These are phyloP conservation scores for Stemphylium vesicarium DNA, from an alignment of 2,329 filamentous ascomycete genomes.

Conservation along the genomic window DNA sequence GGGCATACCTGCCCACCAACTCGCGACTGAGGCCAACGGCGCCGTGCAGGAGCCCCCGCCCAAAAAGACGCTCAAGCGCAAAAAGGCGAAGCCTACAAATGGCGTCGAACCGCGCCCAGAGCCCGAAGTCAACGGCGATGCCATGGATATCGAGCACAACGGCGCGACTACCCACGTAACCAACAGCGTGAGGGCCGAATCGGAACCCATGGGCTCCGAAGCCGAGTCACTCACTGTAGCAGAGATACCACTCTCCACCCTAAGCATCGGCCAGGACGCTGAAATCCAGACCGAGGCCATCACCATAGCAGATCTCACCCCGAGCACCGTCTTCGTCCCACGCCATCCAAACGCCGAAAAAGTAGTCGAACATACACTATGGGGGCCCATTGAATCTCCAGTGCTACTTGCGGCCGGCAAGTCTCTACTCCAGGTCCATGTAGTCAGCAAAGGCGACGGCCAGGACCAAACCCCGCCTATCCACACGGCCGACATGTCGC, in stretches of 20 bases:
- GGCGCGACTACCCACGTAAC: slow-evolving; percentile 34
- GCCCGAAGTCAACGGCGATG: slow-evolving; percentile 53
- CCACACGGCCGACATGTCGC: slow-evolving; percentile 30
- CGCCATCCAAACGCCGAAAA: slow-evolving; percentile 29
- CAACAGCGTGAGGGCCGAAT: slow-evolving; percentile 43
- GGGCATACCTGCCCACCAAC: slow-evolving; percentile 44
- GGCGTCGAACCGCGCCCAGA: slow-evolving; percentile 41
- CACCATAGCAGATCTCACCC: slow-evolving; percentile 37
- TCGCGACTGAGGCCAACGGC: slow-evolving; percentile 43
- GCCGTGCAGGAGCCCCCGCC: slow-evolving; percentile 40
- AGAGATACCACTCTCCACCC: slow-evolving; percentile 48
- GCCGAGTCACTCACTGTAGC: slow-evolving; percentile 47
- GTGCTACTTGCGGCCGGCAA: slow-evolving; percentile 46
- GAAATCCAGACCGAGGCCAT: slow-evolving; percentile 48
- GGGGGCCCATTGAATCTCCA: slow-evolving; percentile 40
- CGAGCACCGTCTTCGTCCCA: slow-evolving; percentile 39
- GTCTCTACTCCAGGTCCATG: slow-evolving; percentile 44
- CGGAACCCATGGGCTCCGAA: slow-evolving; percentile 45
- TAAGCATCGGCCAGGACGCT: slow-evolving; percentile 48
- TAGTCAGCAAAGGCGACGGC: slow-evolving; percentile 28
- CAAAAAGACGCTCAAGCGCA: slow-evolving; percentile 43
- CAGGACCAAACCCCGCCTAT: slow-evolving; percentile 15
- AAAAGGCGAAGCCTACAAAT: slow-evolving; percentile 42
- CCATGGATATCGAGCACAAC: slow-evolving; percentile 55
- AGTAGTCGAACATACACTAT: slow-evolving; percentile 43